Conservation (phyloP, 1,284 basidiomycete species). For the Papiliotrema flavescens region DNA sequence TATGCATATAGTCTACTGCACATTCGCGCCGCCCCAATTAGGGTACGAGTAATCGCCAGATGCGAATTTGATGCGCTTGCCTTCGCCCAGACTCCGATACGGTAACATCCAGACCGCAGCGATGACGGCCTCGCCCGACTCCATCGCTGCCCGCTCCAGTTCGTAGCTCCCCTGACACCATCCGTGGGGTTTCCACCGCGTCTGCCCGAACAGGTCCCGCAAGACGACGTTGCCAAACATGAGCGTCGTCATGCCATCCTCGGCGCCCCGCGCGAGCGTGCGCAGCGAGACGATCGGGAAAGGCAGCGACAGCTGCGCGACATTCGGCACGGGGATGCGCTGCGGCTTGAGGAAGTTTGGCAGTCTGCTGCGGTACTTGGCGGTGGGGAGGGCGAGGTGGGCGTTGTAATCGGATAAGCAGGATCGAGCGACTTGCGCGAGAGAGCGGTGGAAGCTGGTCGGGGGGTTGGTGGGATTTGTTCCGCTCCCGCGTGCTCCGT, state of each 20-base stretch:
- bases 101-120: constrained; percentile 41
- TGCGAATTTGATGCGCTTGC: constrained; percentile 41
- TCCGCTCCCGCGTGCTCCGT: background rate
- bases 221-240: constrained; percentile 75
- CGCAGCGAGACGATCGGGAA: constrained; percentile 53
- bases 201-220: constrained; percentile 58
- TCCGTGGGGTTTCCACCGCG: constrained; percentile 33
- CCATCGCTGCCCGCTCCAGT: constrained; percentile 7
- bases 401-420: constrained; percentile 29
- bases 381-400: background rate
- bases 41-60: constrained; percentile 41
- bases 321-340: constrained; percentile 34
- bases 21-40: background rate
- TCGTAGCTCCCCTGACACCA: constrained; percentile 37
- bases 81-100: constrained; percentile 41
- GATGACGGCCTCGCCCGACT: constrained; percentile 5
- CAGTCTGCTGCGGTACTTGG: constrained; percentile 2
- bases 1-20: background rate
- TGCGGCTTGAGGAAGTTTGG: constrained; percentile 36
- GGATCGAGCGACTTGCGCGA: constrained; percentile 15
- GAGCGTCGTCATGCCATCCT: constrained; percentile 70
- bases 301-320: constrained; percentile 35
- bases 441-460: constrained; percentile 22
- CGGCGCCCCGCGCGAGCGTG: constrained; percentile 61
- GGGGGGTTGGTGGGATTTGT: background rate